Conservation (phyloP, 2,329 filamentous ascomycete species). For the Pseudogymnoascus sp. region DNA sequence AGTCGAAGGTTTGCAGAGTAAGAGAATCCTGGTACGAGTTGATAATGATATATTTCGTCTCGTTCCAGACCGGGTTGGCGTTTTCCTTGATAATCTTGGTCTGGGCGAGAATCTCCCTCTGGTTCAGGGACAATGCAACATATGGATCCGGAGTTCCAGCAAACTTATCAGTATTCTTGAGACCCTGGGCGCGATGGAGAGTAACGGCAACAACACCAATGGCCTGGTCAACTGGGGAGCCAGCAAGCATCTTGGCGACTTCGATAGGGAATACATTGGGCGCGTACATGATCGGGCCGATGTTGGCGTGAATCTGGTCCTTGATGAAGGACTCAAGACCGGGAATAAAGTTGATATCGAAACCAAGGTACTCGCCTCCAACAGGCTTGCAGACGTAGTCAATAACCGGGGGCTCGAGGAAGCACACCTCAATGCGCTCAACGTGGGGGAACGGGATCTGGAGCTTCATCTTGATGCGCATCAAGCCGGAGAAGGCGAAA, state of each 20-base stretch:
- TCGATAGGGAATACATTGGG: constrained; percentile 98
- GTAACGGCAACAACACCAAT: constrained; percentile 90
- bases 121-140: constrained; percentile 75
- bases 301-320: constrained; percentile 89
- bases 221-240: constrained; percentile 87
- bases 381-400: constrained; percentile 98
- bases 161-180: constrained; percentile 95
- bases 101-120: constrained; percentile 69
- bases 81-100: constrained; percentile 86
- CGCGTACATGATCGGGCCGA: constrained; percentile 95
- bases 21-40: constrained; percentile 84
- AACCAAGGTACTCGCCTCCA: constrained; percentile 89
- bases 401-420: constrained; percentile 75
- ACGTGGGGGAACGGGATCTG: constrained; percentile 94
- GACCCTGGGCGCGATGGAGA: constrained; percentile 79
- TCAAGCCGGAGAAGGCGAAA: constrained; percentile 90
- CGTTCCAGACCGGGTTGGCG: constrained; percentile 85
- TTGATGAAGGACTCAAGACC: constrained; percentile 89
- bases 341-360: constrained; percentile 98
- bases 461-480: constrained; percentile 96
- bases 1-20: constrained; percentile 81
- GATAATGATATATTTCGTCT: constrained; percentile 92
- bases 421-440: constrained; percentile 90
- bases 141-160: constrained; percentile 89
- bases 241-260: constrained; percentile 95